Conservation (phyloP, 1,284 basidiomycete genomes). For the Laetiporus sulphureus region DNA sequence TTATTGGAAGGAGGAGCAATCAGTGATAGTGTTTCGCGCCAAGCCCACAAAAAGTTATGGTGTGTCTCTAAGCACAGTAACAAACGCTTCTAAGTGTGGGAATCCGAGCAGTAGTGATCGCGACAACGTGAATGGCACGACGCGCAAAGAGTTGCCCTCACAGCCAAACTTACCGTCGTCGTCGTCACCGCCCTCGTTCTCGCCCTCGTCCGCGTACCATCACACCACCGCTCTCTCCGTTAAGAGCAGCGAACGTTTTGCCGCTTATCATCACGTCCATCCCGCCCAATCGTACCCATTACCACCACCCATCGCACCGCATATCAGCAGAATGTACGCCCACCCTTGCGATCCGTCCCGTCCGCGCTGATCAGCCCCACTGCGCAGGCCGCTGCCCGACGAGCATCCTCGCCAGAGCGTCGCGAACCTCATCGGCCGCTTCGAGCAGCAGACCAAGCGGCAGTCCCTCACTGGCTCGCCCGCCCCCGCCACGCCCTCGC, state of each 20-base stretch:
- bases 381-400: constrained; percentile 70
- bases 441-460: constrained; percentile 70
- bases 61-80: no score
- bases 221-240: constrained; percentile 19
- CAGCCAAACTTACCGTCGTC: constrained; percentile 1
- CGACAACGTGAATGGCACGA: no score
- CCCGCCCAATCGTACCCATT: neutral
- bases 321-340: constrained; percentile 16
- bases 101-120: no score
- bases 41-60: no score
- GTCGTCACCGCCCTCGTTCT: constrained; percentile 2
- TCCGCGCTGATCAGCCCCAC: constrained; percentile 11
- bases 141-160: neutral
- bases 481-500: constrained; percentile 29
- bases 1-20: no score
- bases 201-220: neutral
- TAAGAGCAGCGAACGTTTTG: constrained; percentile 15
- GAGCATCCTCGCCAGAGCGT: constrained; percentile 76
- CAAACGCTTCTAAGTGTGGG: no score
- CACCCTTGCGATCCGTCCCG: no score
- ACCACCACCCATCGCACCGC: neutral
- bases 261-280: neutral
- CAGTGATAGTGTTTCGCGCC: no score
- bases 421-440: constrained; percentile 78
- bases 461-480: constrained; percentile 27